These are phyloP conservation scores for Tylopilus orsonianus DNA, from an alignment of 1,284 basidiomycete species.

Conservation along the genomic window DNA sequence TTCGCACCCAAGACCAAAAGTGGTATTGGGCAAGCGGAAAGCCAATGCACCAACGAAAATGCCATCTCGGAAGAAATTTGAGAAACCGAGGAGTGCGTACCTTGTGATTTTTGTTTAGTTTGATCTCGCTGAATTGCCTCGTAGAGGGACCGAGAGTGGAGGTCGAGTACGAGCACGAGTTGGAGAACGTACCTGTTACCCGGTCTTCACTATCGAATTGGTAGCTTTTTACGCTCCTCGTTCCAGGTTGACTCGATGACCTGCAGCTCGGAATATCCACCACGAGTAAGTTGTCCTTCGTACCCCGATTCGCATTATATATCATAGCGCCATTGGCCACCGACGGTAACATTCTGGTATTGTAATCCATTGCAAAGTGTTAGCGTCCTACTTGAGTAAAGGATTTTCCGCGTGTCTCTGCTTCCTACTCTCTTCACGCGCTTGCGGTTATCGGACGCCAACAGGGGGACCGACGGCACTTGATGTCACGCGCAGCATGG, in stretches of 20 bases:
- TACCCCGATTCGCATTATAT: neutral
- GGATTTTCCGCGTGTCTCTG: too few relatives aligned
- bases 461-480: too few relatives aligned
- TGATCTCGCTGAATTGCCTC: conserved; percentile 16
- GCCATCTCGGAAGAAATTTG: conserved; percentile 48
- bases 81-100: conserved; percentile 59
- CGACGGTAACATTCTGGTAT: too few relatives aligned
- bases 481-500: neutral
- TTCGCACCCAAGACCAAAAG: conserved; percentile 40
- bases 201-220: conserved; percentile 59
- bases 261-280: neutral
- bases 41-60: conserved; percentile 39
- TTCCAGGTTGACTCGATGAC: neutral
- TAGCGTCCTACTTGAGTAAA: too few relatives aligned
- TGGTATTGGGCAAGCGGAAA: conserved; percentile 70
- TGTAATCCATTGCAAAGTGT: too few relatives aligned
- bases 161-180: conserved; percentile 93
- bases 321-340: too few relatives aligned
- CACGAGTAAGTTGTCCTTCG: neutral
- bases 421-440: too few relatives aligned
- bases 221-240: conserved; percentile 37
- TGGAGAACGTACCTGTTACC: conserved; percentile 68
- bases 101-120: conserved; percentile 6
- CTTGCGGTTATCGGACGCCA: too few relatives aligned
- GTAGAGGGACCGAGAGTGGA: conserved; percentile 81